A percentile compares a stretch with the other conserved stretches of the same genome.
phyloP scores from a whole-genome alignment of 179 eudicot genomes.

The Sideroxylon spinosum region DNA sequence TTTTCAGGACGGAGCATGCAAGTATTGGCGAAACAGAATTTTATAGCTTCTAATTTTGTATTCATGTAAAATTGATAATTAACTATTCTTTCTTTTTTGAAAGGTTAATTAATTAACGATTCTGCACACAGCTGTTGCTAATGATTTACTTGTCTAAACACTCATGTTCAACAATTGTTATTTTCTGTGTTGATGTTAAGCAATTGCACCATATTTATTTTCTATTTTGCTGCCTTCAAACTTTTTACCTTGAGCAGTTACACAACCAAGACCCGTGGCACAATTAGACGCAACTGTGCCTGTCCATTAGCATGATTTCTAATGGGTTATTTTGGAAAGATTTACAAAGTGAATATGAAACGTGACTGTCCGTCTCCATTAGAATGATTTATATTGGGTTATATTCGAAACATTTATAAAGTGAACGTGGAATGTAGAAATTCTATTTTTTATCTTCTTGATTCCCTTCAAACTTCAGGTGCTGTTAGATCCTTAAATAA shows the following conservation, averaged over 20 bases:
- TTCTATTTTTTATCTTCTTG: not conserved
- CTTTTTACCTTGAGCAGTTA: not conserved
- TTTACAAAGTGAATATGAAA: no score
- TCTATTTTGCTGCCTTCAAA: not conserved
- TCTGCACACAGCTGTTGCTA: not conserved
- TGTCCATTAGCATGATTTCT: no score
- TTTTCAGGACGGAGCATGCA: not conserved
- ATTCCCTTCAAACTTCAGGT: not conserved
- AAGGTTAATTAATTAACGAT: not conserved
- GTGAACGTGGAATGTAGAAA: not conserved
- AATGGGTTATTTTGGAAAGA: no score
- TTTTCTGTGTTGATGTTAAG: not conserved
- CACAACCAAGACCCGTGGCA: not conserved
- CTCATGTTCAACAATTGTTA: not conserved
- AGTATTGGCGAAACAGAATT: not conserved
- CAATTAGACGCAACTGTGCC: no score
- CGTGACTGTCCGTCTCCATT: no score
- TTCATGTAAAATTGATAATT: not conserved
- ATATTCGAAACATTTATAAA: no score
- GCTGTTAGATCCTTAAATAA: not conserved
- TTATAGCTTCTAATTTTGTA: not conserved
- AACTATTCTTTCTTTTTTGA: no score
- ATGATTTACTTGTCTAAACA: not conserved
- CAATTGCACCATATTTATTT: not conserved
- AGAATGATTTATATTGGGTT: no score